Percentiles rank a stretch among this genome's conserved stretches.
These are phyloP conservation scores for Poa annua DNA, from an alignment of 176 grass and related monocot species.

Conservation along the genomic window DNA sequence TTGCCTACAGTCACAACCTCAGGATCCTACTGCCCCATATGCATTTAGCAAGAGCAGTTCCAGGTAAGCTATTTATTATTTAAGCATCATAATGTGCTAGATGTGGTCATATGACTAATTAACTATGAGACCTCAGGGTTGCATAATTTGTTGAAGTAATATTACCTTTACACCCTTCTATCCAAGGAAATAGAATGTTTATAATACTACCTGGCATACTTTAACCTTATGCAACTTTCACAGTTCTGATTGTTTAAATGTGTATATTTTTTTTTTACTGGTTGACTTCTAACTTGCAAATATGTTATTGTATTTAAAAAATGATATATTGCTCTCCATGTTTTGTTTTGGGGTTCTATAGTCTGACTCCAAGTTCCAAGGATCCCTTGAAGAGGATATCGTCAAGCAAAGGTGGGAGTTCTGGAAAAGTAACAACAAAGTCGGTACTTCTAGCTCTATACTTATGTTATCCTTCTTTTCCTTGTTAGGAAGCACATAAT, in stretches of 20 bases:
- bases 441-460: conserved; percentile 50
- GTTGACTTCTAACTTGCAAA: conserved; percentile 29
- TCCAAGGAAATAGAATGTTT: background rate
- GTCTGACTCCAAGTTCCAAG: conserved; percentile 47
- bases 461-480: conserved; percentile 13
- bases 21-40: conserved; percentile 45
- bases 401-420: conserved; percentile 53
- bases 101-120: conserved; percentile 25
- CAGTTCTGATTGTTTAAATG: conserved; percentile 3
- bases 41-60: conserved; percentile 42
- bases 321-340: conserved; percentile 33
- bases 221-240: conserved; percentile 1
- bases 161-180: background rate
- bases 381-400: conserved; percentile 50
- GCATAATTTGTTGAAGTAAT: conserved; percentile 23
- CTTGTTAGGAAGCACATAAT: conserved; percentile 12
- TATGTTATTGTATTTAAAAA: conserved; percentile 23
- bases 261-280: background rate
- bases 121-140: background rate
- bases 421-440: conserved; percentile 83
- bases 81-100: conserved; percentile 28
- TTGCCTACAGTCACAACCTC: conserved; percentile 55
- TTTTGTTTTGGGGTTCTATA: conserved; percentile 28
- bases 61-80: conserved; percentile 45
- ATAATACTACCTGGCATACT: background rate